A percentile compares a stretch with the other conserved stretches of the same genome.
Conservation (phyloP, 306 rosid genomes). For the Quercus ilex region DNA sequence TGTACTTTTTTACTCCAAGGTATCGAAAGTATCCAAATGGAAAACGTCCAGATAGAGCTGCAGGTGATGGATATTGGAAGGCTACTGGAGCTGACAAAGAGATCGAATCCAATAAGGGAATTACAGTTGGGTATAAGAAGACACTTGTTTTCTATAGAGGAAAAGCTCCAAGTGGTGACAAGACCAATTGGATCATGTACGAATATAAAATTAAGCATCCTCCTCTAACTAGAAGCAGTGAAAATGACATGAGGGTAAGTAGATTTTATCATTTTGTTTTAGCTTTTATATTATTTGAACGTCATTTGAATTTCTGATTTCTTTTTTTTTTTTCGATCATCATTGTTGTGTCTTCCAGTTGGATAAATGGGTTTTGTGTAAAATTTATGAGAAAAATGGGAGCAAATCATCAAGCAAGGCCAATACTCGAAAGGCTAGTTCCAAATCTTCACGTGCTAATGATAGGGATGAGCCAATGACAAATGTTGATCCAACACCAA, state of each 20-base stretch:
- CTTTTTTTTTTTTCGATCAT: too few relatives aligned
- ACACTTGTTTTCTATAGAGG: conserved; percentile 21
- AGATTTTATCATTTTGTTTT: not conserved
- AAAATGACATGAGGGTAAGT: conserved; percentile 23
- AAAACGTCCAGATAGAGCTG: conserved; percentile 4
- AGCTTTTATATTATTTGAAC: not conserved
- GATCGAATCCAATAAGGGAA: not conserved
- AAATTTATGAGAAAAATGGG: too few relatives aligned
- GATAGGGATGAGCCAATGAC: too few relatives aligned
- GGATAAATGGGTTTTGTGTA: too few relatives aligned
- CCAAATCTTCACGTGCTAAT: too few relatives aligned
- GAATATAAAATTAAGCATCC: conserved; percentile 6
- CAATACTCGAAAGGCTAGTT: too few relatives aligned
- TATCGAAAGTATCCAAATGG: conserved; percentile 19
- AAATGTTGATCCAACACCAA: too few relatives aligned
- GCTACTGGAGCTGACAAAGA: conserved; percentile 14
- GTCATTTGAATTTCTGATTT: too few relatives aligned
- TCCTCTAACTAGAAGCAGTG: not conserved
- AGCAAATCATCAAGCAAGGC: too few relatives aligned
- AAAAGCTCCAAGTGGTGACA: conserved; percentile 22
- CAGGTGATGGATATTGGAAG: conserved; percentile 25
- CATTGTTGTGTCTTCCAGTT: too few relatives aligned
- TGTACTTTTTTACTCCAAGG: conserved; percentile 26
- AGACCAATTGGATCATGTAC: conserved; percentile 31
- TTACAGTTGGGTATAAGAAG: conserved; percentile 2